Conservation (phyloP, 192 early-diverging fungal species). For the Funneliformis geosporum region DNA sequence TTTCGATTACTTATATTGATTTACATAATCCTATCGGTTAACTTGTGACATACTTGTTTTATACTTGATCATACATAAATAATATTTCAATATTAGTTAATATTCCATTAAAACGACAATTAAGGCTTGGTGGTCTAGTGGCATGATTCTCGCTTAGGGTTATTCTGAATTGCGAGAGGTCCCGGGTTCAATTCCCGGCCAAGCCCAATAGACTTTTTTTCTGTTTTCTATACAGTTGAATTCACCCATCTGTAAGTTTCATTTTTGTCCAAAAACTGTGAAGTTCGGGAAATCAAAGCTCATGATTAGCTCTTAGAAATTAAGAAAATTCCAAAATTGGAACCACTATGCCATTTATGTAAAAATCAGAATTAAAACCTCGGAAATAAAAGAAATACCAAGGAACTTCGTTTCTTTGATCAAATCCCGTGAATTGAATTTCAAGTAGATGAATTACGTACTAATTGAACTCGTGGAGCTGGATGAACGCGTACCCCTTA, state of each 20-base stretch:
- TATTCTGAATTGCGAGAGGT: conserved; percentile 17
- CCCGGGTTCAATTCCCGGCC: conserved; percentile 33
- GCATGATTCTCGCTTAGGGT: conserved; percentile 30
- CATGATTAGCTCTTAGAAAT: too few relatives aligned
- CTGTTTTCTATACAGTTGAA: neutral
- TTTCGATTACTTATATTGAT: too few relatives aligned
- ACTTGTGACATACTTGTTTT: neutral
- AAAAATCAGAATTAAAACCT: too few relatives aligned
- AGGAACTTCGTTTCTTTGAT: too few relatives aligned
- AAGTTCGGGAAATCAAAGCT: too few relatives aligned
- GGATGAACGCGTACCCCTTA: neutral
- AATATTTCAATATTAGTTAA: neutral
- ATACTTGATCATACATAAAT: neutral
- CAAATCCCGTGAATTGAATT: too few relatives aligned
- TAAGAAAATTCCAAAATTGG: too few relatives aligned
- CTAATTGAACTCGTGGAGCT: neutral
- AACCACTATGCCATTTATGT: too few relatives aligned
- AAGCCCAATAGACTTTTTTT: conserved; percentile 21
- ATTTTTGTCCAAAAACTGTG: too few relatives aligned
- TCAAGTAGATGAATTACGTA: neutral
- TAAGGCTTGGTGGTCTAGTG: conserved; percentile 33
- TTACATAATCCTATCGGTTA: too few relatives aligned
- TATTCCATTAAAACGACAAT: neutral
- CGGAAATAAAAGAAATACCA: too few relatives aligned
- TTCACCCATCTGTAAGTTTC: too few relatives aligned